These are phyloP conservation scores for Plasmodium reichenowi DNA, from an alignment of 169 alveolate genomes.

Conservation along the genomic window DNA sequence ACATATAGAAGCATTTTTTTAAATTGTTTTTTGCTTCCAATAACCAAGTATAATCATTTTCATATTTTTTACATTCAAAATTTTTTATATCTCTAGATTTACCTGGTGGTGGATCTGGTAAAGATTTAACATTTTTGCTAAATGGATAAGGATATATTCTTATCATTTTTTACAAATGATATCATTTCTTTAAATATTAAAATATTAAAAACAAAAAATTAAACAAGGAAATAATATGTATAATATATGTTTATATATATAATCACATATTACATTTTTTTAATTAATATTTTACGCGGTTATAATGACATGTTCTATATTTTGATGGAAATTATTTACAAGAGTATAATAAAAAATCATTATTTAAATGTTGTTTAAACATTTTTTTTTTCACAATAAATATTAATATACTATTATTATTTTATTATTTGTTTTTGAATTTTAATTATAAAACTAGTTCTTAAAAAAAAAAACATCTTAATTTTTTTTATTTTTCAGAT, in stretches of 20 bases:
- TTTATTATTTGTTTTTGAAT: too few relatives aligned
- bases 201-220: conserved; percentile 33
- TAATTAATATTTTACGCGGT: not conserved
- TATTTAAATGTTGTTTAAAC: conserved; percentile 56
- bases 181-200: conserved; percentile 51
- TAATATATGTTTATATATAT: conserved; percentile 4
- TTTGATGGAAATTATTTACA: conserved; percentile 23
- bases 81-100: conserved; percentile 62
- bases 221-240: not conserved
- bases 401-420: too few relatives aligned
- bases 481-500: too few relatives aligned
- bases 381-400: conserved; percentile 8
- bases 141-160: conserved; percentile 75
- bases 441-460: too few relatives aligned
- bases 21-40: conserved; percentile 54
- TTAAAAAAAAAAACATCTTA: too few relatives aligned
- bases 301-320: conserved; percentile 23
- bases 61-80: conserved; percentile 59
- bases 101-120: conserved; percentile 75
- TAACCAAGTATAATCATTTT: conserved; percentile 66
- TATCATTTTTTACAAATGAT: conserved; percentile 40
- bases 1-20: conserved; percentile 63
- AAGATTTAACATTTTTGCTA: conserved; percentile 64
- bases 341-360: conserved; percentile 6
- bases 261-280: not conserved